Evolutionary conservation across 1,284 basidiomycete genomes (phyloP).

Genomic region (Fomes fomentarius): DNA sequence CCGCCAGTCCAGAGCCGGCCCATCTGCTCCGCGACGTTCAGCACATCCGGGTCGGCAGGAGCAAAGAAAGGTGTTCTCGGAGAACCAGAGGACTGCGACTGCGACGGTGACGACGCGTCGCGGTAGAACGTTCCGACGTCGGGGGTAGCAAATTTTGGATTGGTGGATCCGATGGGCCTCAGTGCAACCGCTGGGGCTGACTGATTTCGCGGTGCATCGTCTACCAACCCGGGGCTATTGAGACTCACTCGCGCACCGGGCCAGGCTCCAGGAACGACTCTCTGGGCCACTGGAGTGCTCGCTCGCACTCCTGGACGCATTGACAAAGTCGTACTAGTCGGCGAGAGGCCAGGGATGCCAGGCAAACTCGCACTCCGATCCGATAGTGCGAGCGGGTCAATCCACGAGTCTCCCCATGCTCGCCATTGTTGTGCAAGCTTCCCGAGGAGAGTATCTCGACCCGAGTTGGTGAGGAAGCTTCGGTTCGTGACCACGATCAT

Average conservation of each 20-base stretch:
- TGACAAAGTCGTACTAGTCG: not conserved
- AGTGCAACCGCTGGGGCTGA: not conserved
- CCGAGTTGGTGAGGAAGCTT: slow-evolving; percentile 20
- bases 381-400: slow-evolving; percentile 1
- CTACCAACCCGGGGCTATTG: no score
- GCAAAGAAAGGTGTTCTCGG: not conserved
- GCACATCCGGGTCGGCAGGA: not conserved
- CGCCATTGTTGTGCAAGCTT: slow-evolving; percentile 23
- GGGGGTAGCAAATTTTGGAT: not conserved
- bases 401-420: not conserved
- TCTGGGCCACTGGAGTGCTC: not conserved
- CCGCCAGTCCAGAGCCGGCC: not conserved
- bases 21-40: not conserved
- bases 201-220: no score
- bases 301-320: not conserved
- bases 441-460: slow-evolving; percentile 12
- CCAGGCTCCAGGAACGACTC: not conserved
- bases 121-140: not conserved
- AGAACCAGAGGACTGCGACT: not conserved
- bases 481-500: slow-evolving; percentile 30
- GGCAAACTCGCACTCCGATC: not conserved
- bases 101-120: not conserved
- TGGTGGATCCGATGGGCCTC: no score
- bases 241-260: not conserved
- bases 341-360: not conserved